Evolutionary conservation across 129 eudicot species (phyloP), one percentile per base, ranked within the genome.

Genomic region (Lonicera japonica): DNA sequence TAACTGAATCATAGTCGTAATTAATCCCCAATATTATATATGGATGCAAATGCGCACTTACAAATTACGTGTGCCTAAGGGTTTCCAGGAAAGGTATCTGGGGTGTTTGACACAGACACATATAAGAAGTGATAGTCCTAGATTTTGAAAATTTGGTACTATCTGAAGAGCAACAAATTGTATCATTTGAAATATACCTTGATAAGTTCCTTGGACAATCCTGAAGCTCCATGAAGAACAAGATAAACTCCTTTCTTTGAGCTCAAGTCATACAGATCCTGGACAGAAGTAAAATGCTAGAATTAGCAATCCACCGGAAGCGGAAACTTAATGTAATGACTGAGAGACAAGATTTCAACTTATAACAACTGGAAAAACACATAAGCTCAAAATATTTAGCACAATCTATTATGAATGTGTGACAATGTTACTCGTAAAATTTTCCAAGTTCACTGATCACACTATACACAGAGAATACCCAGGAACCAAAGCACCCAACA

Each of bases 141-240:
- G 25, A 15, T 15, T 63, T 48, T 24, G 5, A 48, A 10, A 25
- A 34, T 19, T 58, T 38, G 8, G 21, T 19, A 21, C 16, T 14
- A 62, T 25, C 23, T 41, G 1, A 21, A 53, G 25, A 65, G 15
- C 18, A 8, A 29, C 46, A 4, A 8, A 14, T 25, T 65, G 11
- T 18, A 65, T 29, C 24, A 29, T 54, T 5, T 24, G 64, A 54
- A 45, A 1, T 21, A 41, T 78, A 94, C 99, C 95, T 85, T 79
- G 67, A 94, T 65, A 21, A 94, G 86, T 71, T 94, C 83, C 77
- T 74, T 73, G 13, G 85, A 79, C 71, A 94, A 73, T 68, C 99
- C 99, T 16, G 99, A 94, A 59, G 99, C 99, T 23, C 99, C 99
- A 58, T 94, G 99, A 71, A 94, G 99, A 58, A 94, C 99, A 14